These are phyloP conservation scores for Artemisia annua DNA, from an alignment of 129 eudicot species.

Conservation along the genomic window DNA sequence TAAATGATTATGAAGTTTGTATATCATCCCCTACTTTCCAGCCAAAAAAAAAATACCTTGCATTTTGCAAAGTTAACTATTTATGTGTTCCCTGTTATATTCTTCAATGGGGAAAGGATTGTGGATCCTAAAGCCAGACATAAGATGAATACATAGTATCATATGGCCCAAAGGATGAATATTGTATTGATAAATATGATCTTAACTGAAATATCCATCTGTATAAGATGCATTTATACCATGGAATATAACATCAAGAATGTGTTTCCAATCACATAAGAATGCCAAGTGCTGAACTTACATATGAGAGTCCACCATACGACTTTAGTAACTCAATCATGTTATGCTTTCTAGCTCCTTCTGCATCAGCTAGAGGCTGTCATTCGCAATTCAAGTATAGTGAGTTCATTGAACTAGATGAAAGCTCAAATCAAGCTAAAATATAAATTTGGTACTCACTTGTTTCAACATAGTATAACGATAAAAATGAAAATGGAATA, in stretches of 20 bases:
- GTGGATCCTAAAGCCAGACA: background rate
- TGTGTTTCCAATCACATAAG: background rate
- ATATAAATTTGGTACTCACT: constrained; percentile 3
- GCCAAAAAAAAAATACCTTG: too few relatives aligned
- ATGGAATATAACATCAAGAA: constrained; percentile 6
- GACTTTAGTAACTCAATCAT: constrained; percentile 87
- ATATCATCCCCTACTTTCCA: too few relatives aligned
- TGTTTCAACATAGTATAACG: background rate
- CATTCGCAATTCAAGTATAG: constrained; percentile 29
- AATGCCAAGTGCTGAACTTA: constrained; percentile 45
- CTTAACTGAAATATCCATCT: background rate
- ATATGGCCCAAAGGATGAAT: background rate
- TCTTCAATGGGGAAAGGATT: background rate
- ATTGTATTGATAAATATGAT: background rate
- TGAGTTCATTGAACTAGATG: constrained; percentile 18
- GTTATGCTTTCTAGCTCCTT: constrained; percentile 78
- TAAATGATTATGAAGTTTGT: too few relatives aligned
- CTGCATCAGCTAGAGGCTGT: constrained; percentile 99
- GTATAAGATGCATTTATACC: constrained; percentile 5
- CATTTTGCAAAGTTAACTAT: too few relatives aligned
- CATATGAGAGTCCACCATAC: constrained; percentile 82
- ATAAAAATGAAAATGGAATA: constrained; percentile 13
- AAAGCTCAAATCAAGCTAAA: background rate
- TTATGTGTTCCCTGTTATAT: too few relatives aligned
- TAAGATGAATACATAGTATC: constrained; percentile 3